These are phyloP conservation scores for Tinospora cordifolia DNA, from an alignment of 164 flowering plant species.

Conservation along the genomic window DNA sequence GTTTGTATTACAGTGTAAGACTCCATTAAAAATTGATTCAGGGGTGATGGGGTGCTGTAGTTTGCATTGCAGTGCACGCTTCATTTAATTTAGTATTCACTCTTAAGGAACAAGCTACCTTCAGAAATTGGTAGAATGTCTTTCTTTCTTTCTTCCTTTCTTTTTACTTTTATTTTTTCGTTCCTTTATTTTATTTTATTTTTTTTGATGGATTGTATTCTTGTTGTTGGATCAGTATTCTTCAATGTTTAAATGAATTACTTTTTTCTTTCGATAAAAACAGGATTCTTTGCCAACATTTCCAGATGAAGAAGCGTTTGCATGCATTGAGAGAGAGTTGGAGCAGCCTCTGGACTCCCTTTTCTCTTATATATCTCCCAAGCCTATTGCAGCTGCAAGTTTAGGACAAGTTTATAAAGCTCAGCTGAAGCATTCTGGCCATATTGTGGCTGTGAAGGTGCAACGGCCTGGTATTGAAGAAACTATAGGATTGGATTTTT, in stretches of 20 bases:
- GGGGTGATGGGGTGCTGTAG: no score
- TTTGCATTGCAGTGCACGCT: no score
- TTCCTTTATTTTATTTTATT: no score
- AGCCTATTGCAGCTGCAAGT: conserved; percentile 99
- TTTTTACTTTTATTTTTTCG: no score
- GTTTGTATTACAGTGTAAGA: no score
- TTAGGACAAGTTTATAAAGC: conserved; percentile 97
- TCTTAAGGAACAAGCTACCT: no score
- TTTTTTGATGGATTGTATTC: background rate
- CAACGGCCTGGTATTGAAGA: conserved; percentile 93
- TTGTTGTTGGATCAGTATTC: background rate
- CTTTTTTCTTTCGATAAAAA: conserved; percentile 16
- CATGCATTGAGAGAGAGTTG: conserved; percentile 82
- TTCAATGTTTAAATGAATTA: background rate
- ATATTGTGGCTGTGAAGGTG: conserved; percentile 90
- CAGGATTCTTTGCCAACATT: conserved; percentile 97
- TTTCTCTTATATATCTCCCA: conserved; percentile 65
- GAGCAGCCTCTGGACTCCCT: conserved; percentile 66
- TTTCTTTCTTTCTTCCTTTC: no score
- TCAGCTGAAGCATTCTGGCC: conserved; percentile 64
- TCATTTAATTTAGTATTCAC: no score
- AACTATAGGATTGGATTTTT: conserved; percentile 87
- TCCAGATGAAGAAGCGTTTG: conserved; percentile 80
- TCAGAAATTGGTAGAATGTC: no score
- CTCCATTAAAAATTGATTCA: no score